Conservation (phyloP, 768 basidiomycete genomes). For the Lactarius tabidus region DNA sequence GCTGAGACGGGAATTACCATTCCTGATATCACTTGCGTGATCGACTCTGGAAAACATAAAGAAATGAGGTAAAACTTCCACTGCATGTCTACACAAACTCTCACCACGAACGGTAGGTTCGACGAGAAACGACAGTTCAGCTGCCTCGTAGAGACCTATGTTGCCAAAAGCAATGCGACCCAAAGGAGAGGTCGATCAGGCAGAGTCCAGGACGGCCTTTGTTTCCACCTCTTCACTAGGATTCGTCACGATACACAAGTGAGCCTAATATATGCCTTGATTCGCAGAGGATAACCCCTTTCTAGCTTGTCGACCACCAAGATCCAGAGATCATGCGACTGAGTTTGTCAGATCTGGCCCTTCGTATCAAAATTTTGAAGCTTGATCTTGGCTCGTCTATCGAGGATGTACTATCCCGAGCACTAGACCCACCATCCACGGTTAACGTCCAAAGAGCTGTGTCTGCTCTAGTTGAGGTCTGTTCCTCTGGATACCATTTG, state of each 20-base stretch:
- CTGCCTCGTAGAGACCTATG: slow-evolving; percentile 84
- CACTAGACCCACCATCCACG: slow-evolving; percentile 82
- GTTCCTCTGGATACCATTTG: slow-evolving; percentile 15
- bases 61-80: slow-evolving; percentile 69
- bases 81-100: slow-evolving; percentile 9
- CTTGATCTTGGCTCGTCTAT: slow-evolving; percentile 80
- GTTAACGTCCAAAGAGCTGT: slow-evolving; percentile 90
- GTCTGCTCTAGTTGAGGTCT: slow-evolving; percentile 82
- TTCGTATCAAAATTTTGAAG: slow-evolving; percentile 93
- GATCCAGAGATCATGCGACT: slow-evolving; percentile 94
- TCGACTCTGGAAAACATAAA: slow-evolving; percentile 89
- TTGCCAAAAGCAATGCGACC: slow-evolving; percentile 87
- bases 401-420: slow-evolving; percentile 83
- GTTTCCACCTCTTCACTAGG: slow-evolving; percentile 95
- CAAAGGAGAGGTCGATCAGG: slow-evolving; percentile 90
- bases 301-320: slow-evolving; percentile 84
- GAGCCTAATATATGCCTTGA: slow-evolving; percentile 19
- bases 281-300: slow-evolving; percentile 3
- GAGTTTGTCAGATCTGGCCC: slow-evolving; percentile 85
- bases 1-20: slow-evolving; percentile 98
- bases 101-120: slow-evolving; percentile 47
- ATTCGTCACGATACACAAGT: slow-evolving; percentile 77
- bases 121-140: slow-evolving; percentile 98
- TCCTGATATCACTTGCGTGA: slow-evolving; percentile 94
- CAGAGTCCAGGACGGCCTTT: slow-evolving; percentile 82